These are phyloP conservation scores for Lagenaria siceraria DNA, from an alignment of 306 rosid species.

Conservation along the genomic window DNA sequence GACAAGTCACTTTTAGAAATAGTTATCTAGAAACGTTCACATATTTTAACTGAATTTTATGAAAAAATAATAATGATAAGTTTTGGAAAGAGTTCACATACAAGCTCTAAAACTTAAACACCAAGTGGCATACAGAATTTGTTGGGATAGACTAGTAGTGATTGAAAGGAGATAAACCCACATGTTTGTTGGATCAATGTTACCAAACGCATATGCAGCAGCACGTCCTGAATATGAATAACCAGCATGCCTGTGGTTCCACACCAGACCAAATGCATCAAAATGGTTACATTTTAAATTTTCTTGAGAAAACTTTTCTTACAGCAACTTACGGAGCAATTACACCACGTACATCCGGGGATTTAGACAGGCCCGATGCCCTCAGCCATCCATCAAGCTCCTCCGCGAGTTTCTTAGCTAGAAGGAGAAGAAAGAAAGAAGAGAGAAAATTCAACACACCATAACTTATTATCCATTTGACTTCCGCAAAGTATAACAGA, in stretches of 20 bases:
- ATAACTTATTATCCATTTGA: neutral
- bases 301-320: neutral
- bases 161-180: slow-evolving; percentile 10
- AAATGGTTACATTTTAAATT: neutral
- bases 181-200: slow-evolving; percentile 89
- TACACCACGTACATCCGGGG: slow-evolving; percentile 70
- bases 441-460: neutral
- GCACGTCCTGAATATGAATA: slow-evolving; percentile 93
- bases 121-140: neutral
- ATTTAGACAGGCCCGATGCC: slow-evolving; percentile 42
- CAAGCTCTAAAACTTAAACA: neutral
- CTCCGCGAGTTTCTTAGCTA: slow-evolving; percentile 52
- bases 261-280: slow-evolving; percentile 7
- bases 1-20: neutral
- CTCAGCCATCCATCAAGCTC: slow-evolving; percentile 77
- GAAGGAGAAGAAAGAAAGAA: neutral
- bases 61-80: neutral
- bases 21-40: neutral
- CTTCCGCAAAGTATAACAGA: neutral
- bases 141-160: neutral
- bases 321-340: slow-evolving; percentile 80
- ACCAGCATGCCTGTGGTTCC: slow-evolving; percentile 82
- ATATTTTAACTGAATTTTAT: neutral
- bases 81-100: neutral
- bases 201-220: slow-evolving; percentile 94